These are phyloP conservation scores for Nyctanthes arbortristis DNA, from an alignment of 257 asterid genomes.

Conservation along the genomic window DNA sequence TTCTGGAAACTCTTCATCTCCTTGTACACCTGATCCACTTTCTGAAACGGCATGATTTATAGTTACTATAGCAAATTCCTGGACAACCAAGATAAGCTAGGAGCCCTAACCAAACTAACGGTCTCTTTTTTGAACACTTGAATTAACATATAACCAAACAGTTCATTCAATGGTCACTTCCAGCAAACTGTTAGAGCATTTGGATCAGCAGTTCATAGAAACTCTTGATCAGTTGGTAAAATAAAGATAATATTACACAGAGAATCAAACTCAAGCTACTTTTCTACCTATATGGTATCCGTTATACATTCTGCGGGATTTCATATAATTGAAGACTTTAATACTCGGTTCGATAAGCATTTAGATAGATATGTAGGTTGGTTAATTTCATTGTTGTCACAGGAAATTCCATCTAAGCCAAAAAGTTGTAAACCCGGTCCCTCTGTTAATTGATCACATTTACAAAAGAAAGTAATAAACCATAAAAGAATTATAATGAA, in stretches of 20 bases:
- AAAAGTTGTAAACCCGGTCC: slow-evolving; percentile 11
- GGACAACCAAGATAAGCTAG: slow-evolving; percentile 16
- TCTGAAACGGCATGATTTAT: slow-evolving; percentile 42
- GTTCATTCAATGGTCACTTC: slow-evolving; percentile 13
- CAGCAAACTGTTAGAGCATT: slow-evolving; percentile 10
- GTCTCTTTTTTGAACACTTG: neutral
- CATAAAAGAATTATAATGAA: slow-evolving; percentile 20
- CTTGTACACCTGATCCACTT: slow-evolving; percentile 36
- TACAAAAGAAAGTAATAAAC: slow-evolving; percentile 11
- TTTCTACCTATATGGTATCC: neutral
- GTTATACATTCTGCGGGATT: neutral
- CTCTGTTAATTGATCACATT: neutral
- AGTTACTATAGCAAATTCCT: neutral
- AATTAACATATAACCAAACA: neutral
- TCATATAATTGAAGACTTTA: neutral
- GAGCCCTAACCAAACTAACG: slow-evolving; percentile 21
- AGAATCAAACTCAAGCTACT: neutral
- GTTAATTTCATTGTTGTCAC: neutral
- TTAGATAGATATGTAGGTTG: neutral
- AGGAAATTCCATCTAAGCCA: slow-evolving; percentile 1
- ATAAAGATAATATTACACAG: neutral
- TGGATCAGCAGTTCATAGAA: slow-evolving; percentile 3
- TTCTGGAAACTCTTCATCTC: slow-evolving; percentile 80
- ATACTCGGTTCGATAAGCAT: neutral
- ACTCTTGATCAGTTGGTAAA: neutral